A percentile compares a stretch with the other conserved stretches of the same genome.
These are phyloP conservation scores for Wickerhamomyces sydowiorum DNA, from an alignment of 805 yeast species.

Conservation along the genomic window DNA sequence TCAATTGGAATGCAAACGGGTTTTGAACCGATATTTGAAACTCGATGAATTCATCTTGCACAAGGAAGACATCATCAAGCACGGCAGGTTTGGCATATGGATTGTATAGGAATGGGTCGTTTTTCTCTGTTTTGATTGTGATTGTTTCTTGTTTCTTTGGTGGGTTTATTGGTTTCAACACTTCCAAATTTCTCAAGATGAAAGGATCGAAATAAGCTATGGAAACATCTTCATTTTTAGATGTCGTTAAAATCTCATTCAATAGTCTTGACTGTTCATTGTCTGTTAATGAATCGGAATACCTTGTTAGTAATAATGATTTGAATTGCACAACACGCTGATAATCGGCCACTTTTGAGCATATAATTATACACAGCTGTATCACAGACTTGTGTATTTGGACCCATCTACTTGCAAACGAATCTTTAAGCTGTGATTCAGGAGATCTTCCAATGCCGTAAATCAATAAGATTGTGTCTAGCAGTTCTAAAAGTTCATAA, in stretches of 20 bases:
- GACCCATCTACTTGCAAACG: conserved; percentile 42
- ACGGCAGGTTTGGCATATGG: conserved; percentile 36
- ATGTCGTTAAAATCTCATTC: conserved; percentile 26
- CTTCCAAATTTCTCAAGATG: conserved; percentile 45
- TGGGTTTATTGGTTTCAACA: conserved; percentile 24
- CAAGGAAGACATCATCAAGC: conserved; percentile 28
- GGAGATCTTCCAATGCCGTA: conserved; percentile 47
- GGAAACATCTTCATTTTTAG: conserved; percentile 19
- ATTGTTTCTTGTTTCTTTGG: conserved; percentile 15
- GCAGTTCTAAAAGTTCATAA: conserved; percentile 32
- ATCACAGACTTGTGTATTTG: conserved; percentile 51
- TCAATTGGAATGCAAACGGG: conserved; percentile 73
- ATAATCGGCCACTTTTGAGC: conserved; percentile 44
- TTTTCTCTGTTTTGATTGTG: conserved; percentile 9
- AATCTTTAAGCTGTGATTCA: conserved; percentile 23
- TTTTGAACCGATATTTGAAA: conserved; percentile 60
- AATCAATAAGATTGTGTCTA: conserved; percentile 42
- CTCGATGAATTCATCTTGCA: conserved; percentile 60
- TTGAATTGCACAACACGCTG: conserved; percentile 41
- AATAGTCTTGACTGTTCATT: conserved; percentile 50
- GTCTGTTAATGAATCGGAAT: conserved; percentile 44
- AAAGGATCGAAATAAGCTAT: conserved; percentile 70
- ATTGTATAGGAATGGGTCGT: conserved; percentile 47
- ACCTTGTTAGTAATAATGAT: conserved; percentile 49
- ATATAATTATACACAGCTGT: conserved; percentile 44